These are phyloP conservation scores for Puccinellia tenuiflora DNA, from an alignment of 176 grass and related monocot species.

Conservation along the genomic window DNA sequence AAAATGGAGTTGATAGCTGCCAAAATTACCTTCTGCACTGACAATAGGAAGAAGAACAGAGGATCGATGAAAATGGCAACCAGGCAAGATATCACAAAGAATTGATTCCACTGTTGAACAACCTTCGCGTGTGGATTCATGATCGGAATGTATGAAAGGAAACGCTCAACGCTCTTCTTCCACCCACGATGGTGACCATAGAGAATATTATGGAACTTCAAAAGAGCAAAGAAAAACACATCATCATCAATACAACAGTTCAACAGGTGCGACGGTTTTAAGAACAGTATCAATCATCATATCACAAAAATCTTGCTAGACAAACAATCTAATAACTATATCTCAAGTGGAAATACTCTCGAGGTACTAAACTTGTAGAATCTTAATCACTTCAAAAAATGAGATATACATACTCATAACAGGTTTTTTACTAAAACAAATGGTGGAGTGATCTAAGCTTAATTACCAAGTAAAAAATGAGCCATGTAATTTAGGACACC, in stretches of 20 bases:
- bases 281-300: neutral
- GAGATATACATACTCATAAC: neutral
- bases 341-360: no score
- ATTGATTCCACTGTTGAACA: slow-evolving; percentile 91
- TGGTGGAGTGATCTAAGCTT: neutral
- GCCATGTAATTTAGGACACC: neutral
- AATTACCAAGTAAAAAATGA: no score
- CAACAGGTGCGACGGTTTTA: neutral
- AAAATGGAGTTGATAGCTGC: neutral
- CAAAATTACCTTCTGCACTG: slow-evolving; percentile 51
- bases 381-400: neutral
- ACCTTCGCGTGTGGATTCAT: slow-evolving; percentile 81
- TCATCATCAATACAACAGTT: slow-evolving; percentile 19
- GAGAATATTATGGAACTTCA: slow-evolving; percentile 65
- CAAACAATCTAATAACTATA: slow-evolving; percentile 25
- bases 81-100: slow-evolving; percentile 93
- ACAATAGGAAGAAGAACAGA: slow-evolving; percentile 83
- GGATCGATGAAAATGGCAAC: slow-evolving; percentile 90
- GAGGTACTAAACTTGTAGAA: no score
- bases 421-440: neutral
- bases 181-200: slow-evolving; percentile 53
- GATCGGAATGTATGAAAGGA: slow-evolving; percentile 61
- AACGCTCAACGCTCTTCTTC: slow-evolving; percentile 59
- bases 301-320: slow-evolving; percentile 2
- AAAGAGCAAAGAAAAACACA: slow-evolving; percentile 5